Base-by-base conservation (phyloP, 768 basidiomycete genomes). In the Termitomyces sp. region DNA sequence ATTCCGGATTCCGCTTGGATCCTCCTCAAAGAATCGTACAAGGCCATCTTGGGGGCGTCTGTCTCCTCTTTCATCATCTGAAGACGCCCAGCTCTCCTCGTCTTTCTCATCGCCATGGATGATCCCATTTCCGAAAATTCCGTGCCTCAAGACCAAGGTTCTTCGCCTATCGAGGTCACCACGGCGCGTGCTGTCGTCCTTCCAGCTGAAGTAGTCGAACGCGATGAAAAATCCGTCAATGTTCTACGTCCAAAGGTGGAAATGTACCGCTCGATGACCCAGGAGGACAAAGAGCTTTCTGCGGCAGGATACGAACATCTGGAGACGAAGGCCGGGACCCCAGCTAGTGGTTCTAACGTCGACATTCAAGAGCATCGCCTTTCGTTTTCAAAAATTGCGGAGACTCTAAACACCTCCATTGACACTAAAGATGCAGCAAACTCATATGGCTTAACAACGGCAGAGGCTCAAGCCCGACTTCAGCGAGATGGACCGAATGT, bases 261-360 rank as follows among this genome's bases (percentile, higher is more conserved):
- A 66, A 78, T 86, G 80, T 81, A 79, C 58, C 77, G 81, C 54
- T 79, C 84, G 55, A 68, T 86, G 67, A 86, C 85, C n/a, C 77
- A 82, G 63, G 85, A 87, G 66, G 85, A 87, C 57, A 81, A 77
- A 62, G 82, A 84, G 50, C 79, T 88, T 49, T 83, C 84, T 15
- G 83, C 80, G 2, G 85, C 85, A n/a, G 85, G 85, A 2, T 88
- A 88, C 66, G 83, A 83, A 51, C 83, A 86, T 64, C 73, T 88
- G 28, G 72, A 80, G 60, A 63, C 65, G 13, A 72, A 73, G 47
- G 69, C 72, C 42, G 71, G 58, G 18, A 54, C 67, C 8, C 62
- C 62, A 12, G 41, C 59, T 9, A 65, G 71, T 39, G 62, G 72
- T 22, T 70, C 78, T 46, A 70, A 80, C 37, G 78, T 83, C 64